Conservation (phyloP, 1,284 basidiomycete species). For the Filobasidium uniguttulatum region DNA sequence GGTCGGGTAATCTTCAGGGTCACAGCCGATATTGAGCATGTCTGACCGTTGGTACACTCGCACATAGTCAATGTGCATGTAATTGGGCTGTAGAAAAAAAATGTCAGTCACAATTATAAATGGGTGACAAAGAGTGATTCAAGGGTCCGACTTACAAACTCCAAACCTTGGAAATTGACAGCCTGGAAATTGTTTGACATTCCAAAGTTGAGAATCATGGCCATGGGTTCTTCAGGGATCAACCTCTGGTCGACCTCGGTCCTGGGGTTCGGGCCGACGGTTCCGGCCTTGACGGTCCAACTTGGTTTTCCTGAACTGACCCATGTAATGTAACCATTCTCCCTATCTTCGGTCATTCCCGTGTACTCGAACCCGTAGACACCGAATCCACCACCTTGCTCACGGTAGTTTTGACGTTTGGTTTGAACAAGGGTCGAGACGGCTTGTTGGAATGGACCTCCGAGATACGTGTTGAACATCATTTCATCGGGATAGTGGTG, state of each 20-base stretch:
- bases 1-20: slow-evolving; percentile 43
- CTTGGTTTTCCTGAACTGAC: slow-evolving; percentile 61
- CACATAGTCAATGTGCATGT: slow-evolving; percentile 33
- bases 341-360: slow-evolving; percentile 44
- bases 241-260: slow-evolving; percentile 59
- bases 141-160: slow-evolving; percentile 26
- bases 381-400: slow-evolving; percentile 37
- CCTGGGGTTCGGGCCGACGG: slow-evolving; percentile 52
- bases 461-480: slow-evolving; percentile 43
- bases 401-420: slow-evolving; percentile 25
- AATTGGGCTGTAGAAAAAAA: not conserved
- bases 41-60: slow-evolving; percentile 27
- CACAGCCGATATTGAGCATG: slow-evolving; percentile 28
- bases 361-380: slow-evolving; percentile 56
- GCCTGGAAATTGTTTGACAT: slow-evolving; percentile 39
- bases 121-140: not conserved
- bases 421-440: slow-evolving; percentile 25
- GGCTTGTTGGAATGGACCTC: slow-evolving; percentile 53
- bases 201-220: slow-evolving; percentile 29
- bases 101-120: not conserved
- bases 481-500: slow-evolving; percentile 41
- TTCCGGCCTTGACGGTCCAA: slow-evolving; percentile 47
- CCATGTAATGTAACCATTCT: slow-evolving; percentile 66
- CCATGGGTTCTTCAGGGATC: slow-evolving; percentile 71
- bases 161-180: slow-evolving; percentile 33